Percentiles rank a stretch among this genome's conserved stretches.
Evolutionary conservation across 116 monocot genomes (phyloP).

Genomic region (Zostera marina): DNA sequence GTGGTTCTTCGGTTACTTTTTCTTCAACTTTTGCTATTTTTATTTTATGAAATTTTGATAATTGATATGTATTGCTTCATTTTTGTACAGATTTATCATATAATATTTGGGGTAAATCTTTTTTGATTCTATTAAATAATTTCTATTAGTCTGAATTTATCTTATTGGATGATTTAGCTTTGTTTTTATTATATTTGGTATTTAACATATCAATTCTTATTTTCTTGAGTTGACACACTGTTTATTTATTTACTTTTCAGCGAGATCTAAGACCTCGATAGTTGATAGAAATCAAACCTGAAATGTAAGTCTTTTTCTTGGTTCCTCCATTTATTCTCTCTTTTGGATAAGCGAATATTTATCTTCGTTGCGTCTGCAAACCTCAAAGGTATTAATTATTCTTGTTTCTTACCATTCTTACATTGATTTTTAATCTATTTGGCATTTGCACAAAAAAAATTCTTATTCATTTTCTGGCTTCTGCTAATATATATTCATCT

Average conservation of each 20-base stretch:
- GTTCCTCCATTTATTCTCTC: background rate
- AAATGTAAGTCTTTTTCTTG: slow-evolving; percentile 1
- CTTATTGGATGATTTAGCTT: no score
- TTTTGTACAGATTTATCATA: background rate
- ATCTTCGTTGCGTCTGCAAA: no score
- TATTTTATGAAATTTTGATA: no score
- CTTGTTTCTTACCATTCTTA: background rate
- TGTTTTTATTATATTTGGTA: background rate
- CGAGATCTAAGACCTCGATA: slow-evolving; percentile 43
- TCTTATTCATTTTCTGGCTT: background rate
- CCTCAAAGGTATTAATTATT: background rate
- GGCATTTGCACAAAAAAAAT: background rate
- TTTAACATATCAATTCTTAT: background rate
- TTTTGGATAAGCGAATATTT: no score
- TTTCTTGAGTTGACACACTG: background rate
- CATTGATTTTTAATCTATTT: slow-evolving; percentile 1
- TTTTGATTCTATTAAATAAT: background rate
- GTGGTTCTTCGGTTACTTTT: no score
- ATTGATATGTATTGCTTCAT: no score
- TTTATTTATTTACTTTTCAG: slow-evolving; percentile 17
- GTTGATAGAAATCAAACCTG: slow-evolving; percentile 8
- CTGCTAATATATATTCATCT: no score
- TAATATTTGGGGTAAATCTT: background rate
- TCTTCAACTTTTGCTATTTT: no score
- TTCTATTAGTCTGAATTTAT: no score